Base-by-base conservation (phyloP, 805 yeast species). In the Saccharomycopsis sp. region DNA sequence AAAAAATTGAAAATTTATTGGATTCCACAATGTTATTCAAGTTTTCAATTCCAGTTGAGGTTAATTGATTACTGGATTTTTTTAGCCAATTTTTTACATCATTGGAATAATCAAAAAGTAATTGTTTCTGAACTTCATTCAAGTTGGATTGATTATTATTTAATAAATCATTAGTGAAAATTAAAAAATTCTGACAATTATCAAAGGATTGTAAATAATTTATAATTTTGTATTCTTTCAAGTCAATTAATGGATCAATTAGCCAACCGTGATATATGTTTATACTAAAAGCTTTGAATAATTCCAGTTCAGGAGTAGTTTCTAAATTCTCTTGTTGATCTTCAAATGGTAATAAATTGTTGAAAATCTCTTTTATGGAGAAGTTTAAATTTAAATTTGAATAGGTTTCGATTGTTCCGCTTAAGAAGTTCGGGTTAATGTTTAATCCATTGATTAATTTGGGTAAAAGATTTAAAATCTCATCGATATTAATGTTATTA, bases 211-310 rank as follows among this genome's bases (percentile, higher is more conserved):
- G 59, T 19, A 68, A 67, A 46, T 55, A 59, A 25, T 63, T 51
- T 14, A 72, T 60, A 21, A 54, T 53, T 17, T 54, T 50, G 41
- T 59, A 60, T 28, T 64, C 67, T 3, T 37, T 52, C 36, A 50
- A 54, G 41, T 60, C 60, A 5, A 37, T 36, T 3, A 53, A 56
- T 29, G 69, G 70, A 37, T 69, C 69, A n/a, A 74, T 62, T 20
- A 79, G 63, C 95, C 96, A 88, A 1, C 95, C 96, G 57, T 89
- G 97, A 3, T 74, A 75, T 31, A 88, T 57, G 12, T 67, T 69
- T 5, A 83, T 61, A 25, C 69, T 75, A 53, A 75, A 81, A 3
- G 71, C 60, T 5, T 66, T 56, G 55, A 85, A 85, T 5, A 84
- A 53, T 2, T 70, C 62, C 42, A 74, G 53, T 30, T 77, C 81